Conservation (phyloP, 1,284 basidiomycete species). For the Ceratobasidium papillatum region DNA sequence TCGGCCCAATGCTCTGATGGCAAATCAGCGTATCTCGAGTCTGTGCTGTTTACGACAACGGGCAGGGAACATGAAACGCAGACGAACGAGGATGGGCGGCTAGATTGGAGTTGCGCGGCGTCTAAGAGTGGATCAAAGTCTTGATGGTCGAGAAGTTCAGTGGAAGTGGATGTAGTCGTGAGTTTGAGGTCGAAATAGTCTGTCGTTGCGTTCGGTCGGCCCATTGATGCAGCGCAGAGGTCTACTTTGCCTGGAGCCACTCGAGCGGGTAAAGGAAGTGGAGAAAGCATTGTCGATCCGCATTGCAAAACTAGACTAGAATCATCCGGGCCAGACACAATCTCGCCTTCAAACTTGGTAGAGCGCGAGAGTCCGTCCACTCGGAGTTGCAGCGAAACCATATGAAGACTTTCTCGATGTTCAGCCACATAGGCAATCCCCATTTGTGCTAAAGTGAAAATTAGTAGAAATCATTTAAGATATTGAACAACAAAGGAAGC, state of each 20-base stretch:
- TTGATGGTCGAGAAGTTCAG: slow-evolving; percentile 40
- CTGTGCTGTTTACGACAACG: slow-evolving; percentile 22
- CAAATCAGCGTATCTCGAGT: slow-evolving; percentile 73
- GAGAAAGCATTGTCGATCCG: slow-evolving; percentile 63
- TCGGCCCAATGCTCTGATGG: slow-evolving; percentile 98
- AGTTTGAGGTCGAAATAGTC: slow-evolving; percentile 78
- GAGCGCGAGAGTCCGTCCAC: slow-evolving; percentile 57
- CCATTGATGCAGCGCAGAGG: slow-evolving; percentile 29
- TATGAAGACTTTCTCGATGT: slow-evolving; percentile 81
- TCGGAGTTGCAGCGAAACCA: slow-evolving; percentile 70
- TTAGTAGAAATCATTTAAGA: slow-evolving; percentile 48
- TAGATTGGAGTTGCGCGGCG: slow-evolving; percentile 65
- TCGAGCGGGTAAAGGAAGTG: slow-evolving; percentile 71
- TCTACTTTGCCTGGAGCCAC: slow-evolving; percentile 63
- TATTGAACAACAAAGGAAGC: slow-evolving; percentile 36
- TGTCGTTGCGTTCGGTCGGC: slow-evolving; percentile 49
- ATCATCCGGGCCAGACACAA: slow-evolving; percentile 59
- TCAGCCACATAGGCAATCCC: slow-evolving; percentile 80
- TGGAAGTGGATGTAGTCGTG: slow-evolving; percentile 47
- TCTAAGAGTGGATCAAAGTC: slow-evolving; percentile 62
- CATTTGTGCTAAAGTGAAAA: slow-evolving; percentile 53
- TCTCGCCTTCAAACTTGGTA: slow-evolving; percentile 67
- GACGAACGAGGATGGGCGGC: slow-evolving; percentile 68
- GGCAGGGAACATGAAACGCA: slow-evolving; percentile 70
- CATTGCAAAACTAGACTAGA: slow-evolving; percentile 67